Evolutionary conservation across 139 green algal genomes (phyloP).

Genomic region (Pseudopediastrum boryanum): DNA sequence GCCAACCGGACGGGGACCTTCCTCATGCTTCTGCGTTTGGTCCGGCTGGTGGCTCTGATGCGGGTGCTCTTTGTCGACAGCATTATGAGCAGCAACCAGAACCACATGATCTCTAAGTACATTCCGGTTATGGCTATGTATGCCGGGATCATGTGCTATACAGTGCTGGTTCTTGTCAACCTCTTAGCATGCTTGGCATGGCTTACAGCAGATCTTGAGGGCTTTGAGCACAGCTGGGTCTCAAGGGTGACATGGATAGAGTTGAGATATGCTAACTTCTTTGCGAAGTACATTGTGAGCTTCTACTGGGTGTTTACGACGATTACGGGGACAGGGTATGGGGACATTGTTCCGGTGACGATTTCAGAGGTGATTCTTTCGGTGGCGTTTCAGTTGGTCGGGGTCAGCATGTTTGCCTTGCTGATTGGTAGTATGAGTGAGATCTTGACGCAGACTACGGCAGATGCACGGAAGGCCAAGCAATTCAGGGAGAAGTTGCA

Average conservation of each 20-base stretch:
- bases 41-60: slow-evolving; percentile 27
- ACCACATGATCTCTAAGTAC: slow-evolving; percentile 2
- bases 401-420: slow-evolving; percentile 40
- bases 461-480: slow-evolving; percentile 15
- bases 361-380: slow-evolving; percentile 39
- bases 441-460: slow-evolving; percentile 28
- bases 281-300: slow-evolving; percentile 39
- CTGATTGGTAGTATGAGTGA: slow-evolving; percentile 33
- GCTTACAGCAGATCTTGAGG: slow-evolving; percentile 18
- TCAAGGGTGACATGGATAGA: neutral
- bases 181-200: slow-evolving; percentile 27
- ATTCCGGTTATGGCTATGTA: slow-evolving; percentile 19
- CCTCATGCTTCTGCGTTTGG: slow-evolving; percentile 28
- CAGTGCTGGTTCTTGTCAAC: slow-evolving; percentile 19
- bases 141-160: slow-evolving; percentile 6
- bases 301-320: slow-evolving; percentile 53
- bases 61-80: slow-evolving; percentile 29
- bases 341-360: slow-evolving; percentile 44
- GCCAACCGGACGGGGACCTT: slow-evolving; percentile 33
- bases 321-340: slow-evolving; percentile 51
- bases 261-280: neutral
- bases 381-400: slow-evolving; percentile 39
- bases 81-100: neutral
- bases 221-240: slow-evolving; percentile 18
- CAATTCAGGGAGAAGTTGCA: slow-evolving; percentile 14